Base-by-base conservation (phyloP, 768 basidiomycete genomes). In the Chalciporus sphaerocephalus region DNA sequence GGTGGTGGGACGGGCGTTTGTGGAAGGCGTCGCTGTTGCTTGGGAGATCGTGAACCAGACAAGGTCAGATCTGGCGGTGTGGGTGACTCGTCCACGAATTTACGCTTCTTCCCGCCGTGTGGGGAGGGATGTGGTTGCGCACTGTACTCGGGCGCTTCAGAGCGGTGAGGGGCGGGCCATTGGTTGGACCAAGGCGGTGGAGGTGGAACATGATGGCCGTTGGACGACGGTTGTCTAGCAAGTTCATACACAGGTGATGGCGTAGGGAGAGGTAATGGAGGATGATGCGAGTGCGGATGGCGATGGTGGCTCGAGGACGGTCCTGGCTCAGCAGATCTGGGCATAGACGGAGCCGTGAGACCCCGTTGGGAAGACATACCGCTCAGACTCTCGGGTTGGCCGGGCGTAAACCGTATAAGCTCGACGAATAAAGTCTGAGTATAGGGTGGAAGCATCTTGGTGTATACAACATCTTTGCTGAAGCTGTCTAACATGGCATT, bases 371-470 rank as follows among this genome's bases (percentile, higher is more conserved):
- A 35, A n/a, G 40, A 35, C 17, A 30, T 23, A 38, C 59, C 53
- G 30, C 55, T 68, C 28, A 39, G 8, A 16, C 42, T 36, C 24
- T 66, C 64, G 5, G 64, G 64, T 22, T 66, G 64, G 34, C 66
- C 66, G 0, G 66, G 64, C 0, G 56, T 52, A 41, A 72, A 70
- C 30, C 69, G 68, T 42, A 87, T 73, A 13, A 91, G 78, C 38
- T 91, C 87, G 7, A 90, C 80, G 57, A 87, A 86, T 5, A 90
- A 55, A 1, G 87, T 87, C 47, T 75, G 78, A 4, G 73, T 78
- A 48, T 76, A 78, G 0, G 87, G 85, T 1, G 74, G 75, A 5
- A 75, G 71, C 60, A 89, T 66, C 54, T 79, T 80, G 69, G 78
- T 83, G 64, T 81, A 82, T 24, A 90, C 70, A 49, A 90, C 69